A percentile compares a stretch with the other conserved stretches of the same genome.
phyloP scores from a whole-genome alignment of 208 protist genomes.

The Porcisia deanei region DNA sequence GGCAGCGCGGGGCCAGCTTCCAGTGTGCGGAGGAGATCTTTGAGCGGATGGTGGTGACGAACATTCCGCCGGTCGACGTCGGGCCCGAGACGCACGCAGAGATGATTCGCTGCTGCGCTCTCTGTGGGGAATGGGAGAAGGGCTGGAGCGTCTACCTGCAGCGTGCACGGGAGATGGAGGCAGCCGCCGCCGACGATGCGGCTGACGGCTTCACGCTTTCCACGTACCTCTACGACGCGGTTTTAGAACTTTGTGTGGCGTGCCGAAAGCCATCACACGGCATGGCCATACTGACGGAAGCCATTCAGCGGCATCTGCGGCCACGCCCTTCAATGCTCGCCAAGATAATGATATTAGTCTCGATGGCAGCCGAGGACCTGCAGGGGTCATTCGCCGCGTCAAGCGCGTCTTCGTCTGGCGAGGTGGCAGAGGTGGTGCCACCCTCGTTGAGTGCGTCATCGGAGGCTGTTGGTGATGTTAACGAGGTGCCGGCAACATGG shows the following conservation, averaged over 20 bases:
- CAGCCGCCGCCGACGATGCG: conserved; percentile 25
- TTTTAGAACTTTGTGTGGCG: conserved; percentile 77
- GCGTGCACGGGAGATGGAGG: conserved; percentile 81
- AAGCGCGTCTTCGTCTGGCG: neutral
- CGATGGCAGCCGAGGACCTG: conserved; percentile 56
- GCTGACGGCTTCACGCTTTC: conserved; percentile 55
- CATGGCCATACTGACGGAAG: conserved; percentile 60
- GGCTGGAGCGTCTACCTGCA: conserved; percentile 76
- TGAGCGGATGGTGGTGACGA: conserved; percentile 88
- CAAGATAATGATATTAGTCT: conserved; percentile 66
- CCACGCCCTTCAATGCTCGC: conserved; percentile 75
- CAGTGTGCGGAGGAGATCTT: conserved; percentile 86
- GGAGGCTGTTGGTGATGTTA: conserved; percentile 2
- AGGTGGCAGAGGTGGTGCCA: neutral
- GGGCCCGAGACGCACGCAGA: conserved; percentile 86
- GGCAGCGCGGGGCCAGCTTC: conserved; percentile 53
- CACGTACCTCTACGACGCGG: conserved; percentile 82
- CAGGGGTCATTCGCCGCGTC: conserved; percentile 1
- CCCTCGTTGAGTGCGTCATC: neutral
- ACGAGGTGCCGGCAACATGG: neutral
- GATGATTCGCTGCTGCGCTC: conserved; percentile 91
- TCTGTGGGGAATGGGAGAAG: conserved; percentile 75
- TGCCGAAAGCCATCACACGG: conserved; percentile 60
- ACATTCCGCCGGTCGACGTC: conserved; percentile 88
- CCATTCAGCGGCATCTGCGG: conserved; percentile 69